Conservation (phyloP, 2,329 filamentous ascomycete genomes). For the Penicillium sp. region DNA sequence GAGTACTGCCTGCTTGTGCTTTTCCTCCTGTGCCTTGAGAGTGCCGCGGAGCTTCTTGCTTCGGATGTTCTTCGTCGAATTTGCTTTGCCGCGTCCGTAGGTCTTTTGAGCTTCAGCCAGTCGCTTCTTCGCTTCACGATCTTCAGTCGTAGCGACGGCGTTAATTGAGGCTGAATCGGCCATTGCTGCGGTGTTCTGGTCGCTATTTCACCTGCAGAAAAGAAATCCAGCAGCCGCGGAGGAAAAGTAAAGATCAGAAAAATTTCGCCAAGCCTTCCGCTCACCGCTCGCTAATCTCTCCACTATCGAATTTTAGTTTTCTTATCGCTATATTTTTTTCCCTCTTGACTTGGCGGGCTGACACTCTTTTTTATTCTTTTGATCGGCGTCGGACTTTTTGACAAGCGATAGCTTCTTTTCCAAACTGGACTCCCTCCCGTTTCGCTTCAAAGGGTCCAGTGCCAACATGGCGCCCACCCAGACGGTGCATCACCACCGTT, state of each 20-base stretch:
- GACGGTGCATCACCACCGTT: conserved; percentile 74
- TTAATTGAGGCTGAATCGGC: conserved; percentile 28
- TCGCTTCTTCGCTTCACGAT: conserved; percentile 41
- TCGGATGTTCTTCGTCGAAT: conserved; percentile 69
- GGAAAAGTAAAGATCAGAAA: conserved; percentile 31
- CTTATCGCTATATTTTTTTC: conserved; percentile 27
- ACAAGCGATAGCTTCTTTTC: conserved; percentile 3
- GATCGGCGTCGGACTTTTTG: conserved; percentile 2
- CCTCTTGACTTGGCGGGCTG: conserved; percentile 10
- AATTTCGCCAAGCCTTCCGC: conserved; percentile 38
- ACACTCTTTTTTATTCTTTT: conserved; percentile 7
- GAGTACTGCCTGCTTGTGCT: conserved; percentile 75
- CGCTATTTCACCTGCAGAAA: conserved; percentile 6
- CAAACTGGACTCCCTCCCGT: conserved; percentile 62
- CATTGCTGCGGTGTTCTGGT: conserved; percentile 23
- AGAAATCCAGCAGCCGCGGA: conserved; percentile 12
- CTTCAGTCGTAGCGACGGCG: conserved; percentile 32
- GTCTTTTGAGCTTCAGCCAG: conserved; percentile 60
- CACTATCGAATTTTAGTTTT: conserved; percentile 38
- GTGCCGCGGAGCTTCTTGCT: conserved; percentile 89
- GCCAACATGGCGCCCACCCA: conserved; percentile 71
- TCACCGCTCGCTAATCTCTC: conserved; percentile 37
- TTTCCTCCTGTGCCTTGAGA: conserved; percentile 72
- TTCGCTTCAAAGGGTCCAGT: conserved; percentile 73
- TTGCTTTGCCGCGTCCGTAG: conserved; percentile 80